Conservation (phyloP, 306 rosid genomes). For the Albizia julibrissin region DNA sequence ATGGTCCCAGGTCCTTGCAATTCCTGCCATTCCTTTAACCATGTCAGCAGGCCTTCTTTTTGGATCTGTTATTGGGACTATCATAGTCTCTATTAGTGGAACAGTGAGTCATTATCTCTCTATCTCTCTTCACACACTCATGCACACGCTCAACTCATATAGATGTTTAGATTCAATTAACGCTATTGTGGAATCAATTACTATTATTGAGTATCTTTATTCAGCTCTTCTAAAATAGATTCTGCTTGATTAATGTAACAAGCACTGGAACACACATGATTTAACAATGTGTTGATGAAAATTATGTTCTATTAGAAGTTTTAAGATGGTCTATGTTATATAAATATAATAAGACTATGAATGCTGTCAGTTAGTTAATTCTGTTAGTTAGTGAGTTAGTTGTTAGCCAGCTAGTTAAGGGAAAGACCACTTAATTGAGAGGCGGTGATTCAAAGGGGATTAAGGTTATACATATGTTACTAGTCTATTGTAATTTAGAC, state of each 20-base stretch:
- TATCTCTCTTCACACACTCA: not conserved
- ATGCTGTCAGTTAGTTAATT: too few relatives aligned
- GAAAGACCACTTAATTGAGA: too few relatives aligned
- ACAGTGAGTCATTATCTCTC: slow-evolving; percentile 55
- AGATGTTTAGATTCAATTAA: not conserved
- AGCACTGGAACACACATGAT: not conserved
- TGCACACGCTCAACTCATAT: not conserved
- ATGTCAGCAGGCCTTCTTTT: slow-evolving; percentile 98
- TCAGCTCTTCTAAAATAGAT: not conserved
- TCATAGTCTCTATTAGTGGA: slow-evolving; percentile 94
- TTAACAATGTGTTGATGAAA: not conserved
- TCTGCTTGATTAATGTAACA: not conserved
- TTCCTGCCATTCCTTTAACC: slow-evolving; percentile 94
- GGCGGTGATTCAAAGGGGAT: too few relatives aligned
- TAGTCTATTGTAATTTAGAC: too few relatives aligned
- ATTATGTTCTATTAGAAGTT: not conserved
- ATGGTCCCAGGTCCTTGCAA: slow-evolving; percentile 76
- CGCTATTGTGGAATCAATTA: not conserved
- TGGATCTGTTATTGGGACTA: slow-evolving; percentile 77
- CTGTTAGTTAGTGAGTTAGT: too few relatives aligned
- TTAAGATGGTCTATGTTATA: not conserved
- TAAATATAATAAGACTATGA: too few relatives aligned
- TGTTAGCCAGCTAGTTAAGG: too few relatives aligned
- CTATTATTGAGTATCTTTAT: not conserved
- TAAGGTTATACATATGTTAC: too few relatives aligned